Evolutionary conservation across 106 monocot genomes (phyloP).

Genomic region (Ottelia alismoides): DNA sequence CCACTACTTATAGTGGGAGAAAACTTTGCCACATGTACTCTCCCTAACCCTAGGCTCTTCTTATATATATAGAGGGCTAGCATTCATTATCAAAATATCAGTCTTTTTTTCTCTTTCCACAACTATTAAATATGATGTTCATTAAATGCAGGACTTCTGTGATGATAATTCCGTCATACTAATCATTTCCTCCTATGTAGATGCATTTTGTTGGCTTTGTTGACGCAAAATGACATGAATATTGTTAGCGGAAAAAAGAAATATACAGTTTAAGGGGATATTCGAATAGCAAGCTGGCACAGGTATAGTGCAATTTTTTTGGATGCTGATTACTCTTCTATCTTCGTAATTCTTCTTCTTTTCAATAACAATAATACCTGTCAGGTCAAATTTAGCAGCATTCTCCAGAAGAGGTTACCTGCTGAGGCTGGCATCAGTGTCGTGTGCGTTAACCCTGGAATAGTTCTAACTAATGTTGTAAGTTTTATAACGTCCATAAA

Average conservation of each 20-base stretch:
- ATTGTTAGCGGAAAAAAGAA: constrained; percentile 69
- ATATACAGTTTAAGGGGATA: constrained; percentile 68
- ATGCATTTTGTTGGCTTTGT: constrained; percentile 89
- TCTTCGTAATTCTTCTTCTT: too few relatives aligned
- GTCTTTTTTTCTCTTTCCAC: too few relatives aligned
- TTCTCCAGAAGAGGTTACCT: constrained; percentile 82
- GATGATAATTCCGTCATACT: too few relatives aligned
- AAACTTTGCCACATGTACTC: too few relatives aligned
- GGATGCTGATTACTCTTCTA: too few relatives aligned
- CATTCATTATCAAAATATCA: too few relatives aligned
- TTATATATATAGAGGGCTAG: too few relatives aligned
- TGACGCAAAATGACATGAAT: constrained; percentile 83
- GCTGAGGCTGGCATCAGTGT: constrained; percentile 80
- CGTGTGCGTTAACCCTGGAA: constrained; percentile 81
- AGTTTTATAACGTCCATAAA: too few relatives aligned
- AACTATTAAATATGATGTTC: too few relatives aligned
- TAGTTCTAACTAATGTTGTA: constrained; percentile 94
- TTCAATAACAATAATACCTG: not conserved
- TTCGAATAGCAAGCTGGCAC: constrained; percentile 70
- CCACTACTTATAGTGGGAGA: too few relatives aligned
- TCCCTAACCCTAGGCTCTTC: too few relatives aligned
- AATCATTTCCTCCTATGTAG: constrained; percentile 29
- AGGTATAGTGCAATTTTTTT: constrained; percentile 22
- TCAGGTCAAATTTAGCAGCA: constrained; percentile 91
- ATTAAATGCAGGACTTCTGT: too few relatives aligned